Evolutionary conservation across 768 basidiomycete species (phyloP), one percentile per base, ranked within the genome.

Genomic region (Gelatoporia subvermispora): DNA sequence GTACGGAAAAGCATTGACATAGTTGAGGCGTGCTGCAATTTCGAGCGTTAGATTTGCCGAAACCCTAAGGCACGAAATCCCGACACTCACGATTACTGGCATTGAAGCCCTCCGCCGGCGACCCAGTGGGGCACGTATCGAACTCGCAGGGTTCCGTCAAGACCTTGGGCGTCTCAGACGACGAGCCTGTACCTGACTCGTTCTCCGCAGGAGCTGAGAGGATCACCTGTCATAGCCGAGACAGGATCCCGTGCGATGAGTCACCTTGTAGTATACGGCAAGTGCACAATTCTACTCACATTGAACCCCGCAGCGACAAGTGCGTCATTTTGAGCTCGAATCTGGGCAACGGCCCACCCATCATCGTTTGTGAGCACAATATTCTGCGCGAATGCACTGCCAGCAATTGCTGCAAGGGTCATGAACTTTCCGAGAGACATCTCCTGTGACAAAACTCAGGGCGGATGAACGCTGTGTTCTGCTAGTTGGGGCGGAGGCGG

Each of bases 201-300:
- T 77, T 71, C 36, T 66, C 62, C 7, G 77, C 72, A 1, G 77
- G 76, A 4, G 68, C 66, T 15, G 75, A 77, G 2, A 78, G 58
- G n/a, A 77, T 58, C 15, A 73, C 70, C 72, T 75, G 39, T 8
- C 25, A 25, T 23, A 4, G 9, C 9, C 35, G n/a, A 35, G 35
- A 9, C 35, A 35, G 35, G 35, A 35, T 9, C 9, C 35, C 9
- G 35, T n/a, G 9, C 9, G 35, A 35, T 9, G 9, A 35, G 35
- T n/a, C 35, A n/a, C 9, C 35, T 35, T n/a, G 35, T 9, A 35
- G 9, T 9, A 35, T 9, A 35, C 35, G 35, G n/a, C 9, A 7
- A 21, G 4, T 41, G 13, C 9, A 40, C 23, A n/a, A n/a, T n/a
- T n/a, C n/a, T n/a, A 48, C 70, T 3, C 38, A 74, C 74, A 42